Evolutionary conservation across 1,284 basidiomycete species (phyloP).

Genomic region (Papiliotrema nemorosa): DNA sequence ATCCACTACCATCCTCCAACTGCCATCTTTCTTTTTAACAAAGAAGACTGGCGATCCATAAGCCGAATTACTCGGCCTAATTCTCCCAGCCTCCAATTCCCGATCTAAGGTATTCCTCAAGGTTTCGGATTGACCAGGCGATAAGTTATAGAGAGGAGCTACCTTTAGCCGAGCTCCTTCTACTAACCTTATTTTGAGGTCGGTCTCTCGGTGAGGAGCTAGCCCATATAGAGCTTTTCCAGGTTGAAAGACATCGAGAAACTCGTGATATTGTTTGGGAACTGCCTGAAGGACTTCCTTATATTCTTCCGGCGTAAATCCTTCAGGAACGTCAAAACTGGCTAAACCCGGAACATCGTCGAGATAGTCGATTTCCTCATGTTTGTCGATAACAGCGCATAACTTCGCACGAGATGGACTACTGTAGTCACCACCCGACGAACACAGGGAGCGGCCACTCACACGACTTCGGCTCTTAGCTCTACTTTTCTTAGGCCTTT

Average conservation of each 20-base stretch:
- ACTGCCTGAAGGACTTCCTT: too few relatives aligned
- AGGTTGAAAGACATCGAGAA: slow-evolving; percentile 12
- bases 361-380: too few relatives aligned
- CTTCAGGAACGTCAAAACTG: too few relatives aligned
- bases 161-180: slow-evolving; percentile 1
- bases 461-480: too few relatives aligned
- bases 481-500: too few relatives aligned
- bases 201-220: slow-evolving; percentile 9
- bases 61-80: slow-evolving; percentile 6
- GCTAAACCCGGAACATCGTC: too few relatives aligned
- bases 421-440: too few relatives aligned
- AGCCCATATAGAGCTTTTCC: slow-evolving; percentile 4
- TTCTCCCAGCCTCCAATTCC: slow-evolving; percentile 10
- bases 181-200: slow-evolving; percentile 9
- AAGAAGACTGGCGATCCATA: slow-evolving; percentile 19
- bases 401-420: too few relatives aligned
- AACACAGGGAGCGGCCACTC: too few relatives aligned
- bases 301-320: too few relatives aligned
- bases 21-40: slow-evolving; percentile 11
- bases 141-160: slow-evolving; percentile 8
- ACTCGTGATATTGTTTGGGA: too few relatives aligned
- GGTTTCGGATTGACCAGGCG: neutral
- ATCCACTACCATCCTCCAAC: slow-evolving; percentile 14
- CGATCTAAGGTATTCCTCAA: slow-evolving; percentile 5
- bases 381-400: too few relatives aligned